These are phyloP conservation scores for Lactarius sp. DNA, from an alignment of 768 basidiomycete species.

Conservation along the genomic window DNA sequence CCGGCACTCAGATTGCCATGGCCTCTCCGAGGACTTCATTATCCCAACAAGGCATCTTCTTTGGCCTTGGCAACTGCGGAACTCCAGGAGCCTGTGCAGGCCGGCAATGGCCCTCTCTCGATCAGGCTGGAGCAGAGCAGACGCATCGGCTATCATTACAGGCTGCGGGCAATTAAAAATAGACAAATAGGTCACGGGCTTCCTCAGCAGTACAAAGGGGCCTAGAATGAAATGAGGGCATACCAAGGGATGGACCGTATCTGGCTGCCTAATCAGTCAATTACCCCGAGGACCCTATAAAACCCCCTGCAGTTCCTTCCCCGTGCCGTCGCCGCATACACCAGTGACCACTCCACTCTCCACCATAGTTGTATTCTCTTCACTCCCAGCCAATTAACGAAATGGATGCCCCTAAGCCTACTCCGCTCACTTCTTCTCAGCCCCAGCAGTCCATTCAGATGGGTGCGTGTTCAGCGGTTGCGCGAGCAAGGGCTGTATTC, in stretches of 20 bases:
- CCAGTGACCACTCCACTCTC: neutral
- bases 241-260: no score
- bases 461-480: constrained; percentile 41
- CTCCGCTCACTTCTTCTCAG: constrained; percentile 42
- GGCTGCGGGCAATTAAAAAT: no score
- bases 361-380: neutral
- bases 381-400: neutral
- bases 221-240: neutral
- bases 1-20: no score
- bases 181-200: neutral
- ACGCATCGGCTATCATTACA: no score
- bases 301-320: neutral
- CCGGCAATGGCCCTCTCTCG: no score
- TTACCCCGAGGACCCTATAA: neutral
- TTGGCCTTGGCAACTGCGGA: no score
- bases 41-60: neutral
- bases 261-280: neutral
- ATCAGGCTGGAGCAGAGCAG: no score
- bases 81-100: neutral
- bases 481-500: neutral
- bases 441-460: constrained; percentile 57
- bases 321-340: neutral
- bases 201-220: no score
- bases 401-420: constrained; percentile 34
- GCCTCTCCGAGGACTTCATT: no score